phyloP scores from a whole-genome alignment of 768 basidiomycete genomes.

The Daedaleopsis nitida region DNA sequence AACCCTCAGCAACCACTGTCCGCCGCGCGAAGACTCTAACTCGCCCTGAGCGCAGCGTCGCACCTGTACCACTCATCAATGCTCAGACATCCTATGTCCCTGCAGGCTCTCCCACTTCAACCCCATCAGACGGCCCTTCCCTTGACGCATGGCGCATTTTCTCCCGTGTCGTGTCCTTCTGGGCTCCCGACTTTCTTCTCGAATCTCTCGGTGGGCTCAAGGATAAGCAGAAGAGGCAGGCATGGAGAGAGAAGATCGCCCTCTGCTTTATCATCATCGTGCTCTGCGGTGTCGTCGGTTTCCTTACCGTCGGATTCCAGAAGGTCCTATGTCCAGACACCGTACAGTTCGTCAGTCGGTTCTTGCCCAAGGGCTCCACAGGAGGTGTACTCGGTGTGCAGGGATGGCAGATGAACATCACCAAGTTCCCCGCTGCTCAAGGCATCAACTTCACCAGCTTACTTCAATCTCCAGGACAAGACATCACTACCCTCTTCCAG shows the following conservation, averaged over 20 bases:
- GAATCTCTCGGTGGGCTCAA: constrained; percentile 76
- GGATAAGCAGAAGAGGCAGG: constrained; percentile 77
- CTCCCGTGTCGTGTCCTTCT: constrained; percentile 80
- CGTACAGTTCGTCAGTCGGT: constrained; percentile 46
- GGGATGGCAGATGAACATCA: constrained; percentile 78
- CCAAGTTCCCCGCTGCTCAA: constrained; percentile 46
- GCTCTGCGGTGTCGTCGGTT: constrained; percentile 81
- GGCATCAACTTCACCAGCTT: constrained; percentile 63
- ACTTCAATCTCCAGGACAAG: constrained; percentile 68
- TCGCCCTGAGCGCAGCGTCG: constrained; percentile 91
- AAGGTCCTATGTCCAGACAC: constrained; percentile 83
- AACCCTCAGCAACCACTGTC: constrained; percentile 53
- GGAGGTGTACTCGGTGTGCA: constrained; percentile 72
- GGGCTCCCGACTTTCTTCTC: constrained; percentile 84
- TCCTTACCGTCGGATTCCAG: constrained; percentile 93
- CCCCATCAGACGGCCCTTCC: constrained; percentile 32
- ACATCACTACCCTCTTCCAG: constrained; percentile 86
- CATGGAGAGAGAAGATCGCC: constrained; percentile 97
- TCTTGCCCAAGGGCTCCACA: constrained; percentile 51
- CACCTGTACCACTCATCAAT: constrained; percentile 92
- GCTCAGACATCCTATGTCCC: constrained; percentile 57
- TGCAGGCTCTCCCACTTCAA: constrained; percentile 30
- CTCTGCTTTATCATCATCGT: constrained; percentile 85
- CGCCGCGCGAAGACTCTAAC: constrained; percentile 95
- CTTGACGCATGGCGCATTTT: constrained; percentile 80